A percentile compares a stretch with the other conserved stretches of the same genome.
phyloP scores from a whole-genome alignment of 768 basidiomycete genomes.

The Phylloporus scabripes region DNA sequence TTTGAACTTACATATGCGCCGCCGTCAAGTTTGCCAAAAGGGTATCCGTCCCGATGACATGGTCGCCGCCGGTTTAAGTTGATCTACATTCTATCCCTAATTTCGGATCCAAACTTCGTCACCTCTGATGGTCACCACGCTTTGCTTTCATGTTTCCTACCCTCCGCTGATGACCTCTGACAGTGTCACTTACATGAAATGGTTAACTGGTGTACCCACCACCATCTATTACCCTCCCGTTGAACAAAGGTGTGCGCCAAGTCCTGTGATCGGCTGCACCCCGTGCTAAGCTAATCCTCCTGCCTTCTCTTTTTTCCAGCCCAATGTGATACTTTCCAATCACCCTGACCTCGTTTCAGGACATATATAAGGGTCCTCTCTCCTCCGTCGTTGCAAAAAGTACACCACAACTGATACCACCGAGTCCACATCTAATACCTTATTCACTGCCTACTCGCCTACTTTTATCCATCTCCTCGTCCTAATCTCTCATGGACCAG shows the following conservation, averaged over 20 bases:
- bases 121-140: conserved; percentile 9
- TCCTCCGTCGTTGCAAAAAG: conserved; percentile 14
- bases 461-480: conserved; percentile 8
- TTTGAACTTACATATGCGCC: not conserved
- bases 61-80: not conserved
- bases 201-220: not conserved
- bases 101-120: conserved; percentile 12
- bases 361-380: conserved; percentile 25
- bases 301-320: conserved; percentile 22
- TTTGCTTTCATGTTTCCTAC: not conserved
- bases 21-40: not conserved
- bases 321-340: conserved; percentile 21
- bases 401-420: conserved; percentile 20
- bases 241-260: conserved; percentile 11
- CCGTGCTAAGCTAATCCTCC: conserved; percentile 33
- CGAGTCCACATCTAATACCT: conserved; percentile 12
- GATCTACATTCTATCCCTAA: conserved; percentile 16
- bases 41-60: conserved; percentile 9
- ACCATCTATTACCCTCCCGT: conserved; percentile 1
- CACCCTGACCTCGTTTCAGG: conserved; percentile 40
- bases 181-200: conserved; percentile 16
- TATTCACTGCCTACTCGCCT: conserved; percentile 17
- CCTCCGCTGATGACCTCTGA: not conserved
- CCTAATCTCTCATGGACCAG: conserved; percentile 50
- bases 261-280: conserved; percentile 25